Base-by-base conservation (phyloP, 1,284 basidiomycete species). In the Pseudozyma sp. region DNA sequence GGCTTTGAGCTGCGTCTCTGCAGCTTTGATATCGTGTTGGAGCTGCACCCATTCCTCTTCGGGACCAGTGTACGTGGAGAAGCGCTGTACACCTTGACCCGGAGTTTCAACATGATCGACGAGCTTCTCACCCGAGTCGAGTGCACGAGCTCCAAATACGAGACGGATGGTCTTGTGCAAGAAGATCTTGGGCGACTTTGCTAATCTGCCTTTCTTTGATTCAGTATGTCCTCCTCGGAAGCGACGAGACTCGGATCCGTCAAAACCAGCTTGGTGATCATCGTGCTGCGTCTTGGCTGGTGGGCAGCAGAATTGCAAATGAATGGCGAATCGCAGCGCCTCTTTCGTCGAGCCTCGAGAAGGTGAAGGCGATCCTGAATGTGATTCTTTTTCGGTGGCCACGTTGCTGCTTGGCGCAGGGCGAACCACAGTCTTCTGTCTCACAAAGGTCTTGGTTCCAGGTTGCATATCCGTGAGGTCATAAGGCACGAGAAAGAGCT, bases 401-500 rank as follows among this genome's bases (percentile, higher is more conserved):
- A 42, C 35, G 1, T 56, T 43, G 19, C 31, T 40, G 45, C 3
- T 21, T n/a, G 21, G 19, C 2, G 25, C 25, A 3, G 61, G 40
- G 11, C 54, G 55, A 16, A 63, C 38, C 16, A 67, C 50, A 40
- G 71, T 73, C 64, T 80, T 82, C 43, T 82, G 78, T 31, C 80
- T 57, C 4, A 82, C 45, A 45, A 82, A 82, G 0, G 78, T 82
- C 62, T 80, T 80, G 40, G 71, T 73, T n/a, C 74, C 78, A 7
- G 70, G 58, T 39, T 71, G 73, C 56, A 89, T 79, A 7, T 79
- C 75, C 5, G 83, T 77, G 11, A 89, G 80, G 67, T 89, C 88
- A 69, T 88, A 89, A 0, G 87, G 87, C 4, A 89, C 76, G 2
- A 89, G 77, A 64, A 88, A 89, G 11, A 87, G 86, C 76, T 88